phyloP scores from a whole-genome alignment of 1,284 basidiomycete genomes.

The Trametes hirsuta region DNA sequence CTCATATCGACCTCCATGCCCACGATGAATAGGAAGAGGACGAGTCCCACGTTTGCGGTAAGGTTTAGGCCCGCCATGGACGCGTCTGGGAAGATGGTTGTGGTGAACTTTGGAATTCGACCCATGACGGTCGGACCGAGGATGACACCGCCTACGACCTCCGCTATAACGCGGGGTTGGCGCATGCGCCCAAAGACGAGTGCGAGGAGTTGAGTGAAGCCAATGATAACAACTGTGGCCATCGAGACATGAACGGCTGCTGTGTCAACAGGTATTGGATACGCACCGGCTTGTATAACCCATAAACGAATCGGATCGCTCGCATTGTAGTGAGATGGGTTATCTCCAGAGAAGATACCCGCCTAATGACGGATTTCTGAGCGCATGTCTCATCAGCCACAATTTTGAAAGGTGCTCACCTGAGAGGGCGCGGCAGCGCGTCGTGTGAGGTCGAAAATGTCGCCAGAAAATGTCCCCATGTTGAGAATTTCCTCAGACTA shows the following conservation, averaged over 20 bases:
- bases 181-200: constrained; percentile 66
- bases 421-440: constrained; percentile 18
- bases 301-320: constrained; percentile 79
- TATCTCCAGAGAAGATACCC: constrained; percentile 67
- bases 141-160: constrained; percentile 85
- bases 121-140: constrained; percentile 57
- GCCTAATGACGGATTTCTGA: constrained; percentile 5
- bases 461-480: constrained; percentile 14
- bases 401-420: constrained; percentile 1
- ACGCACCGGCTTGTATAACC: constrained; percentile 77
- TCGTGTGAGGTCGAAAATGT: constrained; percentile 8
- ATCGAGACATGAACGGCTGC: no score
- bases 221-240: constrained; percentile 61
- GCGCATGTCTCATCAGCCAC: neutral
- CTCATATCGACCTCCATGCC: constrained; percentile 84
- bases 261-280: neutral
- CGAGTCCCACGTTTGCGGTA: constrained; percentile 86
- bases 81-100: constrained; percentile 73
- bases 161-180: constrained; percentile 87
- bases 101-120: constrained; percentile 72
- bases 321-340: constrained; percentile 63
- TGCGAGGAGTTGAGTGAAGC: constrained; percentile 74
- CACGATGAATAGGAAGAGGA: constrained; percentile 89
- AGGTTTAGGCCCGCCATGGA: constrained; percentile 80
- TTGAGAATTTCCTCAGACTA: neutral